A percentile compares a stretch with the other conserved stretches of the same genome.
phyloP scores from a whole-genome alignment of 495 filamentous ascomycete genomes.

The Filosporella fistucella region DNA sequence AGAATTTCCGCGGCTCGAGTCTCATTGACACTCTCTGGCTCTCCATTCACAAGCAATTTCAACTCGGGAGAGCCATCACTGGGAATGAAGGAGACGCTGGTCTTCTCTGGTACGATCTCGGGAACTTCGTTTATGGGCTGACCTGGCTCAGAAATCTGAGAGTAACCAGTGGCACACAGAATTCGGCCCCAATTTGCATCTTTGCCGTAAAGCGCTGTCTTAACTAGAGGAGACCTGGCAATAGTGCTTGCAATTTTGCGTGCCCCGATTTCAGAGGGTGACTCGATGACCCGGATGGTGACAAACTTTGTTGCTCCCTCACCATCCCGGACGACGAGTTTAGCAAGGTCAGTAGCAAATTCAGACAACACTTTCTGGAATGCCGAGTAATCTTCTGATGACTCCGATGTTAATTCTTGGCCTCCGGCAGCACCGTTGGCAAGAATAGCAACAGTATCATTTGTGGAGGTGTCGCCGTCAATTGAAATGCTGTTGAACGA shows the following conservation, averaged over 20 bases:
- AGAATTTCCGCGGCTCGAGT: conserved; percentile 78
- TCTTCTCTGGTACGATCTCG: conserved; percentile 73
- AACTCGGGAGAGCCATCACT: conserved; percentile 75
- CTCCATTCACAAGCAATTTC: conserved; percentile 82
- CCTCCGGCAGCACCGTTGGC: conserved; percentile 93
- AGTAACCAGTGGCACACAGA: conserved; percentile 90
- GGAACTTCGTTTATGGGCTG: conserved; percentile 47
- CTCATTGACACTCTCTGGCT: conserved; percentile 93
- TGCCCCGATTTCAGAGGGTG: conserved; percentile 59
- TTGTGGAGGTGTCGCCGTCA: conserved; percentile 94
- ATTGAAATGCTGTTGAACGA: conserved; percentile 98
- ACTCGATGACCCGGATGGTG: conserved; percentile 78
- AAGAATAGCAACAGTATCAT: conserved; percentile 91
- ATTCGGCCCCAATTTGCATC: conserved; percentile 99
- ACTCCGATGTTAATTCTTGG: conserved; percentile 46
- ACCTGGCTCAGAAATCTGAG: conserved; percentile 58
- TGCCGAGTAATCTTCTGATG: conserved; percentile 56
- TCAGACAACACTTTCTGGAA: conserved; percentile 66
- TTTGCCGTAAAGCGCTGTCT: conserved; percentile 93
- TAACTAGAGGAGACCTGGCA: conserved; percentile 91
- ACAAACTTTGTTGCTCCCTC: conserved; percentile 99
- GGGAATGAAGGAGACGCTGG: conserved; percentile 88
- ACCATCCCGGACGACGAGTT: conserved; percentile 92
- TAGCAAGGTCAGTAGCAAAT: conserved; percentile 79
- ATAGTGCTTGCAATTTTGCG: conserved; percentile 78